phyloP scores from a whole-genome alignment of 768 basidiomycete species.

The Lactarius deliciosus region DNA sequence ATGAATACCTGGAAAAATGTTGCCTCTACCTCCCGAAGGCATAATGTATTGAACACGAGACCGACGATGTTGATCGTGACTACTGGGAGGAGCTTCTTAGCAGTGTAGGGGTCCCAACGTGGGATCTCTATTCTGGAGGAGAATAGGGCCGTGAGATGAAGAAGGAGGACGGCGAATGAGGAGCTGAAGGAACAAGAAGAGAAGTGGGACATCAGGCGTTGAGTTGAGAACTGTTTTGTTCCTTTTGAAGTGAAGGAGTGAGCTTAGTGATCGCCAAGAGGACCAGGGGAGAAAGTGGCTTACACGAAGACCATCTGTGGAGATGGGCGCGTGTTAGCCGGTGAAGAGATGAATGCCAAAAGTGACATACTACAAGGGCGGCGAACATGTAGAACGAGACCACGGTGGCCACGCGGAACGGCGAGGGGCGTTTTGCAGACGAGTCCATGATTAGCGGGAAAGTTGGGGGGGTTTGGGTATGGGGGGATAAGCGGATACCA shows the following conservation, averaged over 20 bases:
- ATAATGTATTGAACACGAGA: slow-evolving; percentile 76
- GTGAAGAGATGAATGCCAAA: slow-evolving; percentile 4
- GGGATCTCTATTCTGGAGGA: slow-evolving; percentile 58
- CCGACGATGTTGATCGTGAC: slow-evolving; percentile 71
- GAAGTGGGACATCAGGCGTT: slow-evolving; percentile 62
- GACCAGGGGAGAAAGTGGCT: slow-evolving; percentile 25
- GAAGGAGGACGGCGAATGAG: slow-evolving; percentile 62
- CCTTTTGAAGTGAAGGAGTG: slow-evolving; percentile 38
- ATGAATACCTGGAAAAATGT: slow-evolving; percentile 70
- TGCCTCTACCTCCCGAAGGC: slow-evolving; percentile 75
- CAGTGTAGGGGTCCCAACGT: slow-evolving; percentile 47
- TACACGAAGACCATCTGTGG: slow-evolving; percentile 54
- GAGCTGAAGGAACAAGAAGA: slow-evolving; percentile 70
- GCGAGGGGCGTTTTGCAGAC: slow-evolving; percentile 37
- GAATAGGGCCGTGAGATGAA: slow-evolving; percentile 54
- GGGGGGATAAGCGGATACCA: background rate
- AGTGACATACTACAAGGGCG: slow-evolving; percentile 62
- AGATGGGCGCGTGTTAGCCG: slow-evolving; percentile 18
- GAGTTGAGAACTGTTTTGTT: slow-evolving; percentile 76
- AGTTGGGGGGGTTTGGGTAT: background rate
- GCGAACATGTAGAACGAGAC: slow-evolving; percentile 78
- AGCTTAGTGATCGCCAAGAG: slow-evolving; percentile 11
- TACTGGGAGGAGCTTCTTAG: slow-evolving; percentile 60
- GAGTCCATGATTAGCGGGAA: slow-evolving; percentile 34
- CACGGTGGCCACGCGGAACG: slow-evolving; percentile 62